Conservation (phyloP, 2,329 filamentous ascomycete species). For the Zymoseptoria ardabiliae region DNA sequence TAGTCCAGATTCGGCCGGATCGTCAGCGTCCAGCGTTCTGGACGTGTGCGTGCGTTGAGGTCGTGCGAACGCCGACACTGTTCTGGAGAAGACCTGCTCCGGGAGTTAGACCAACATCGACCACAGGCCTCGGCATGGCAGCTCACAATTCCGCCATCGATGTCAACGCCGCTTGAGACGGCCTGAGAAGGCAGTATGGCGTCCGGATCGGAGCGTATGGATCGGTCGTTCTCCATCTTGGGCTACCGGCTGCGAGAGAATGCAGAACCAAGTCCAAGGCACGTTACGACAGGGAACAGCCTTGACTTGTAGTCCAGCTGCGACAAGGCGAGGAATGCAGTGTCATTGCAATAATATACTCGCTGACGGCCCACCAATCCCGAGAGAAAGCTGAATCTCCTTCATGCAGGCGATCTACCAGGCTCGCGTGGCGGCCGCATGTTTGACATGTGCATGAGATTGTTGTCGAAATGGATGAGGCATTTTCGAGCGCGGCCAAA, state of each 20-base stretch:
- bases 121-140: neutral
- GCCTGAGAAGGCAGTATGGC: neutral
- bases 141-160: slow-evolving; percentile 3
- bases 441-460: neutral
- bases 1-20: slow-evolving; percentile 20
- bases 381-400: neutral
- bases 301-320: neutral
- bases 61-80: neutral
- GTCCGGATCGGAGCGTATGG: neutral
- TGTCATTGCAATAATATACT: neutral
- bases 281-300: neutral
- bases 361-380: neutral
- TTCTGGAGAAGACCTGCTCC: slow-evolving; percentile 12
- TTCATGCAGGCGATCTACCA: neutral
- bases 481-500: neutral
- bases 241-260: too few species aligned
- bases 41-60: slow-evolving; percentile 3
- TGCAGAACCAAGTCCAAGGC: neutral
- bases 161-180: neutral
- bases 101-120: neutral
- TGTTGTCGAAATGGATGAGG: too few species aligned
- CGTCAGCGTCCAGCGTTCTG: slow-evolving; percentile 12
- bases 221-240: neutral
- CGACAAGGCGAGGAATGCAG: neutral
- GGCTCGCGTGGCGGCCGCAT: neutral